phyloP scores from a whole-genome alignment of 176 grass and related monocot genomes.

The Lolium multiflorum region DNA sequence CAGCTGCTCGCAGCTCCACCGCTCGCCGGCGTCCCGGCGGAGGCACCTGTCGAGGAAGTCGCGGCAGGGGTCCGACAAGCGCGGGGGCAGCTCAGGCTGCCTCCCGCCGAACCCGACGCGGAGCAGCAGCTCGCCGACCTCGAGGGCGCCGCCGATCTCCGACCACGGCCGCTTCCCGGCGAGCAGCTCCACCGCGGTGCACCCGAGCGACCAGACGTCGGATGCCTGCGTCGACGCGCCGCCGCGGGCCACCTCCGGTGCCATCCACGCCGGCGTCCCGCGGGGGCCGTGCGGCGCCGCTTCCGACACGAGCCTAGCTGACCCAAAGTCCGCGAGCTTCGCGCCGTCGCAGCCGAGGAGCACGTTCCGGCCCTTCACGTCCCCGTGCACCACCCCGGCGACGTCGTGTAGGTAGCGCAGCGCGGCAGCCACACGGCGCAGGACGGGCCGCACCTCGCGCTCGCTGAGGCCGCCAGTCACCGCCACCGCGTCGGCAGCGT shows the following conservation, averaged over 20 bases:
- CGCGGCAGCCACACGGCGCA: slow-evolving; percentile 54
- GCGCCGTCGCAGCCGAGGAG: slow-evolving; percentile 48
- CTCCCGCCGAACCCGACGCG: slow-evolving; percentile 62
- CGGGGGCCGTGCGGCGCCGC: neutral
- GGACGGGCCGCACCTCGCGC: slow-evolving; percentile 49
- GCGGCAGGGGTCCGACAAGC: slow-evolving; percentile 55
- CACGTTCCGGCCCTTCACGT: slow-evolving; percentile 89
- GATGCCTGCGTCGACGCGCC: slow-evolving; percentile 56
- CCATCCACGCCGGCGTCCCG: slow-evolving; percentile 91
- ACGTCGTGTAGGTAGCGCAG: slow-evolving; percentile 75
- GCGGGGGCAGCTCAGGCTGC: slow-evolving; percentile 55
- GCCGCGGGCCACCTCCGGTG: slow-evolving; percentile 81
- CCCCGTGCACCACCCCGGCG: slow-evolving; percentile 82
- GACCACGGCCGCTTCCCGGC: slow-evolving; percentile 74
- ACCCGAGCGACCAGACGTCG: slow-evolving; percentile 93
- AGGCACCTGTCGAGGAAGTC: slow-evolving; percentile 92
- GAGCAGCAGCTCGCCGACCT: slow-evolving; percentile 58
- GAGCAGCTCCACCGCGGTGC: slow-evolving; percentile 85
- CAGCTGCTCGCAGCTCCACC: slow-evolving; percentile 72
- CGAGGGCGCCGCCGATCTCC: slow-evolving; percentile 48
- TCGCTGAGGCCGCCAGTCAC: slow-evolving; percentile 42
- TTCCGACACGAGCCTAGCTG: slow-evolving; percentile 55
- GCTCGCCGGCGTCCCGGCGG: slow-evolving; percentile 59
- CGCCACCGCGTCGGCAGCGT: slow-evolving; percentile 51
- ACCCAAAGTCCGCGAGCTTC: slow-evolving; percentile 81